Evolutionary conservation across 1,284 basidiomycete genomes (phyloP), one percentile per base, ranked within the genome.

Genomic region (Cutaneotrichosporon arboriforme): DNA sequence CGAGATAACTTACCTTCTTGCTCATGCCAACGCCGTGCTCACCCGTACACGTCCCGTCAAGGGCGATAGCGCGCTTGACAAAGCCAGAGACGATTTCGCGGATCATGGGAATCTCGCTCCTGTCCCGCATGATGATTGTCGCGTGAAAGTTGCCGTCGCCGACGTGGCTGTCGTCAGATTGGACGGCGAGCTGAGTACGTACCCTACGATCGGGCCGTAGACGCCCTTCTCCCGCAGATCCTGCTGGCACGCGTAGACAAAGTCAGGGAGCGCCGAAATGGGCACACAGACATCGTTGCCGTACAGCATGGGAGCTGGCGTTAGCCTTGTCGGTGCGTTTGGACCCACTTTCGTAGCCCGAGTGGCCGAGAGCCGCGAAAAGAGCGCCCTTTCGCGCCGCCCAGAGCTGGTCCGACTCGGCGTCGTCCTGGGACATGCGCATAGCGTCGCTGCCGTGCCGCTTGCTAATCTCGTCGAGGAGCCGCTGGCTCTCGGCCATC

Each of bases 281-380:
- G 88, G 88, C 0, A 91, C 88, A 62, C 87, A 89, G 35, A 88
- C 86, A 70, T 91, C 89, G 23, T 89, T 92, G 20, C 81, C 77
- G 83, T 86, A 88, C 4, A 81, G 83, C 50, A 78, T 81, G 1
- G 78, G 73, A 2, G 61, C 85, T 18, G 82, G 80, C 1, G 38
- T 82, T 69, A 84, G 72, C 4, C 12, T 10, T 8, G 15, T 9
- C 8, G n/a, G 17, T 15, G 9, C 10, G 1, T 31, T 8, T 13
- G 10, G 2, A 49, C 53, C 14, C 48, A 54, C 53, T 57, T 36
- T 57, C 55, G 34, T 57, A 57, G 7, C 55, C 55, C 5, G 39
- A 47, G 44, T 52, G 51, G 0, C 84, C 83, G 65, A 88, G 66
- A 3, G 83, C 81, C 1, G 81, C 79, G 75, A 83, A 88, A 44